These are phyloP conservation scores for Podospora bellae-mahoneyi DNA, from an alignment of 495 filamentous ascomycete species.

Conservation along the genomic window DNA sequence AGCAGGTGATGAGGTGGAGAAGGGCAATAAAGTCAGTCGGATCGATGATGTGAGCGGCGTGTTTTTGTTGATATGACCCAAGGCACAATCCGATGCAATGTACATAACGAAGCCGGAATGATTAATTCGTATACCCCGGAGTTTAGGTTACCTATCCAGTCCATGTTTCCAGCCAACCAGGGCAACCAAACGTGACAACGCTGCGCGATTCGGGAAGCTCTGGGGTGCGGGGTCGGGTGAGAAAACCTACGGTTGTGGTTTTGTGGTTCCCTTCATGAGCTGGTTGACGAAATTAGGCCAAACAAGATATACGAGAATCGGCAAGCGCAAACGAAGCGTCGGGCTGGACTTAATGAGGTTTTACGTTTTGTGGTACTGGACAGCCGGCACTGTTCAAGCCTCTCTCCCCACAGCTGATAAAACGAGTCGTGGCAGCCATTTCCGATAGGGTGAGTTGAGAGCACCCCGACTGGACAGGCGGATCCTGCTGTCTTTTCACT, in stretches of 20 bases:
- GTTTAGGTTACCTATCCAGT: neutral
- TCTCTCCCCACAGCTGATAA: neutral
- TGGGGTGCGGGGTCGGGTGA: neutral
- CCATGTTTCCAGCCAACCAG: neutral
- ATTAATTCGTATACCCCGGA: conserved; percentile 1
- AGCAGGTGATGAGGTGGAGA: neutral
- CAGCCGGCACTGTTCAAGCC: neutral
- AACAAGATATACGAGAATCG: neutral
- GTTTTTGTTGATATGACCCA: neutral
- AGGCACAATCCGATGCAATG: neutral
- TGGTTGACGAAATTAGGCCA: neutral
- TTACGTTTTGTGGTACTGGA: neutral
- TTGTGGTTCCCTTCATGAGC: neutral
- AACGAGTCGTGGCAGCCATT: neutral
- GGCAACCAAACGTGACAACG: neutral
- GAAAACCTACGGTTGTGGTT: neutral
- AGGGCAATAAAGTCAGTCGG: neutral
- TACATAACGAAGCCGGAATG: conserved; percentile 5
- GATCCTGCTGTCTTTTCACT: neutral
- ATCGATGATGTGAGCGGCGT: neutral
- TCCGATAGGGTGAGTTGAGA: neutral
- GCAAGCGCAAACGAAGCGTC: neutral
- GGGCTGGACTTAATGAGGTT: neutral
- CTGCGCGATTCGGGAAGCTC: neutral
- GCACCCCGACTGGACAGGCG: neutral